These are phyloP conservation scores for Murraya koenigii DNA, from an alignment of 345 rosid species.

Conservation along the genomic window DNA sequence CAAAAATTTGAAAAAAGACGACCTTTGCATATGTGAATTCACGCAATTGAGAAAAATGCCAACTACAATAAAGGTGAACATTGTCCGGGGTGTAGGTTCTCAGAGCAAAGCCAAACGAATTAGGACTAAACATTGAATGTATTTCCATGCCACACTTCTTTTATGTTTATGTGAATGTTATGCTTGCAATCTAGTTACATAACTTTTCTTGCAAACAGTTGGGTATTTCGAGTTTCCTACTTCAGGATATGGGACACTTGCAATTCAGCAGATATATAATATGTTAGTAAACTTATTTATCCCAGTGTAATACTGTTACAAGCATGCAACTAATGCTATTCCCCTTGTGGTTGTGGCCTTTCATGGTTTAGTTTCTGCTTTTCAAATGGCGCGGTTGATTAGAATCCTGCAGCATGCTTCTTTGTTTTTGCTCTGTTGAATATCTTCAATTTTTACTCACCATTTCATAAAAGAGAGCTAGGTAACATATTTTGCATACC, in stretches of 20 bases:
- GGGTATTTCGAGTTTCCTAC: neutral
- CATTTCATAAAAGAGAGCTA: neutral
- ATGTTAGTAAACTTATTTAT: neutral
- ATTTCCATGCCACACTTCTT: neutral
- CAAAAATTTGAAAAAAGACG: neutral
- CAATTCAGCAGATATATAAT: neutral
- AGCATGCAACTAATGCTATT: no score
- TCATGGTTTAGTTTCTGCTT: neutral
- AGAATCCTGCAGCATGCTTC: neutral
- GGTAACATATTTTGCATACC: neutral
- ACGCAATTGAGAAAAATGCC: neutral
- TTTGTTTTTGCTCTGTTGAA: neutral
- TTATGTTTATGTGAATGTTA: neutral
- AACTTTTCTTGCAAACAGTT: neutral
- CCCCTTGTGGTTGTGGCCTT: neutral
- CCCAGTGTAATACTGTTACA: neutral
- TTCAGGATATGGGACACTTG: neutral
- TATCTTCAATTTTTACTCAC: neutral
- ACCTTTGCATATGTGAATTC: conserved; percentile 18
- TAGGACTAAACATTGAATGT: neutral
- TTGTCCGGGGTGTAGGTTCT: neutral
- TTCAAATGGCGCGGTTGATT: neutral
- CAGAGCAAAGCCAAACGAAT: neutral
- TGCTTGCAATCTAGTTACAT: neutral
- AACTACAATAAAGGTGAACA: conserved; percentile 13